Conservation (phyloP, 768 basidiomycete genomes). For the Podaxis pistillaris region DNA sequence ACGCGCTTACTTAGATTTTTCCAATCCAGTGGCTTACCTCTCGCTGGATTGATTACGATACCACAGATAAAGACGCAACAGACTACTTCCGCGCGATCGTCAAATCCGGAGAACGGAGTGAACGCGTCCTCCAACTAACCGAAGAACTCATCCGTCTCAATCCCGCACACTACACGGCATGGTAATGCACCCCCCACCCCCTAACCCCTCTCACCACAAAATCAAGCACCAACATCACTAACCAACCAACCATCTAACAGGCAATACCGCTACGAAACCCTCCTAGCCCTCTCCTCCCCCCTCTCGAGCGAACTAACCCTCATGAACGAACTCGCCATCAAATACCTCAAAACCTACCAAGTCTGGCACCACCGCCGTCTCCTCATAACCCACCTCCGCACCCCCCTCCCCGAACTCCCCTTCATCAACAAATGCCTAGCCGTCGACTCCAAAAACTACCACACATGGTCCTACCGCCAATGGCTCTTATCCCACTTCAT, state of each 20-base stretch:
- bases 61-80: slow-evolving; percentile 86
- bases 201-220: background rate
- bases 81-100: slow-evolving; percentile 89
- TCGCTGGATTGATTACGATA: background rate
- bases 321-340: slow-evolving; percentile 85
- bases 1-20: background rate
- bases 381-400: slow-evolving; percentile 55
- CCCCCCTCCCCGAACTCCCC: slow-evolving; percentile 65
- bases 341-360: slow-evolving; percentile 93
- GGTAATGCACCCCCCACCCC: slow-evolving; percentile 47
- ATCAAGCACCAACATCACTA: background rate
- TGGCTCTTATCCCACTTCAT: slow-evolving; percentile 90
- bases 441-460: slow-evolving; percentile 93
- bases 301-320: slow-evolving; percentile 77
- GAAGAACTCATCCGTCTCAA: slow-evolving; percentile 88
- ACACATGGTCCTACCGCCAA: slow-evolving; percentile 98
- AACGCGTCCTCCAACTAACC: slow-evolving; percentile 82
- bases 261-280: slow-evolving; percentile 93
- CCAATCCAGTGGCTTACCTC: background rate
- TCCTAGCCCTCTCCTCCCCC: slow-evolving; percentile 63
- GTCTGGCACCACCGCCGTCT: slow-evolving; percentile 95
- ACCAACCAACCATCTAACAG: slow-evolving; percentile 37
- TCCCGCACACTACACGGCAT: slow-evolving; percentile 96
- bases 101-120: slow-evolving; percentile 72
- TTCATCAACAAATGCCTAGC: slow-evolving; percentile 76